Evolutionary conservation across 164 flowering plant species (phyloP), one percentile per base, ranked within the genome.

Genomic region (Magnolia sinica): DNA sequence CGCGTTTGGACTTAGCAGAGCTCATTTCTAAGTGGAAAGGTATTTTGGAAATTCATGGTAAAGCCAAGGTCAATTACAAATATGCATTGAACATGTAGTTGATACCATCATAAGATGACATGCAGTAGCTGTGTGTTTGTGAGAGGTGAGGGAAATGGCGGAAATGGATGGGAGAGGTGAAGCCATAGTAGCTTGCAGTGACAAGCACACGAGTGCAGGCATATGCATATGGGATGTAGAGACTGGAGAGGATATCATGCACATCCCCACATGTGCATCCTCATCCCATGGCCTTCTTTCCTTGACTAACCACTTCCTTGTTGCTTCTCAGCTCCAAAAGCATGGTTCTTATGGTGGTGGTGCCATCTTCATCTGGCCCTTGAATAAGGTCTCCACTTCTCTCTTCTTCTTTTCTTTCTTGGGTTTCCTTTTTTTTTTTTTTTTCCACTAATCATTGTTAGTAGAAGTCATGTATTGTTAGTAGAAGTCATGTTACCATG

Each of bases 251-350:
- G 82, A 73, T 8, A 79, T 87, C 23, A 82, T 88, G 8, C 91
- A 82, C 76, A 86, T 90, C 61, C 88, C 91, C 20, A 85, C 87
- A 19, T 88, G 88, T 76, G 91, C 91, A 74, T 87, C 91, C 45
- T 79, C 87, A 67, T 82, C 83, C 61, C 81, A 79, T 74, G 93
- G 93, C 1, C 65, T 87, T 22, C n/a, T 87, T 63, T 86, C 87
- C 71, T 73, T 90, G 74, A 81, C 76, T 20, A 78, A 90, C 66
- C 87, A 84, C 29, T 84, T 76, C 55, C 85, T 88, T 76, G 87
- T 84, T 1, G 93, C 90, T 68, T 87, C 93, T 72, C 90, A 88
- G 77, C 72, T 81, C 37, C 84, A 83, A 64, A 87, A 69, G 58
- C 87, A 85, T 64, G 86, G 90, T 0, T 88, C 90, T 0, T 52